phyloP scores from a whole-genome alignment of 2,329 filamentous ascomycete genomes.

The Elsinoe ampelina region DNA sequence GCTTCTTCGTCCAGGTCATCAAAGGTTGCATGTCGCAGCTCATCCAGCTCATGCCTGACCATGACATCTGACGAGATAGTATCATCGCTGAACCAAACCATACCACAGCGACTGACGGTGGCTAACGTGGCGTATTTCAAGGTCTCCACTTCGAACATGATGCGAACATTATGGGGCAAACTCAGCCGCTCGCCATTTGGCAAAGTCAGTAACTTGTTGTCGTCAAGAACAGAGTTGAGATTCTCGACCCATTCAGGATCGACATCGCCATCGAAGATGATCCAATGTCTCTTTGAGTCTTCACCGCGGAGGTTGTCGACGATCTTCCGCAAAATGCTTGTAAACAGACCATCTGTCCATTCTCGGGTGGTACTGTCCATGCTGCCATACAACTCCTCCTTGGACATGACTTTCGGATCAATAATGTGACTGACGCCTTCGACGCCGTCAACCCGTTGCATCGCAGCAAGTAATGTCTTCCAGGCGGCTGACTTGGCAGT shows the following conservation, averaged over 20 bases:
- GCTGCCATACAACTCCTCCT: conserved; percentile 91
- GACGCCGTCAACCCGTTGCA: conserved; percentile 81
- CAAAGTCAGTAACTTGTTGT: conserved; percentile 94
- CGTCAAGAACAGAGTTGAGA: conserved; percentile 96
- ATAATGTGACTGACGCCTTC: conserved; percentile 97
- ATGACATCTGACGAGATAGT: conserved; percentile 90
- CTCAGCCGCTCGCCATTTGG: conserved; percentile 98
- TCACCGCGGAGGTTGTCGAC: conserved; percentile 97
- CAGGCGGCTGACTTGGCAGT: conserved; percentile 93
- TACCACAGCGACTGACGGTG: conserved; percentile 98
- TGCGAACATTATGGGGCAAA: conserved; percentile 85
- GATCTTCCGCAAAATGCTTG: conserved; percentile 93
- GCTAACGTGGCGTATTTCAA: conserved; percentile 95
- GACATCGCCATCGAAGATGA: conserved; percentile 97
- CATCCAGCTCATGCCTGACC: conserved; percentile 81
- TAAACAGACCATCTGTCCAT: conserved; percentile 98
- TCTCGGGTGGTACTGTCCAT: conserved; percentile 94
- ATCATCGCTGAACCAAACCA: conserved; percentile 99
- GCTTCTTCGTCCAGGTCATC: conserved; percentile 95
- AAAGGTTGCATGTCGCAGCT: conserved; percentile 72
- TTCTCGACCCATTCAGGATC: conserved; percentile 99
- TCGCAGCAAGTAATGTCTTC: conserved; percentile 81
- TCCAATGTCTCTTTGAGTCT: conserved; percentile 95
- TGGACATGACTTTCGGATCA: conserved; percentile 99
- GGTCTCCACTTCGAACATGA: conserved; percentile 99